Conservation (phyloP, 176 grass and related monocot species). For the Aechmea fasciata region DNA sequence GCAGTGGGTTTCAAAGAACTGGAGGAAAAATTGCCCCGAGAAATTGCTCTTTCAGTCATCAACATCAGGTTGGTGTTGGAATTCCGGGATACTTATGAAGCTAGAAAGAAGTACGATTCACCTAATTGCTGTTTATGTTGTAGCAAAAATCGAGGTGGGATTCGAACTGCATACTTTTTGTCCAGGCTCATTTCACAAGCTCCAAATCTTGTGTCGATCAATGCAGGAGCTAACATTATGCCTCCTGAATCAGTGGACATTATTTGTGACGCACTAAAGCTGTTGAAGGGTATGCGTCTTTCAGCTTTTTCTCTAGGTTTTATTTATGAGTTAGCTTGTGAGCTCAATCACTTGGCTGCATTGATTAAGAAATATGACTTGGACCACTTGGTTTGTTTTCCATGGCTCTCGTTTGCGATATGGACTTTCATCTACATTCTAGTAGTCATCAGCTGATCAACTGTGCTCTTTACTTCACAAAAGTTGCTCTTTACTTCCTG, state of each 20-base stretch:
- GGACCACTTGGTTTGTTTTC: too few relatives aligned
- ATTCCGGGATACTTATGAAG: slow-evolving; percentile 3
- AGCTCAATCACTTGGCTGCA: background rate
- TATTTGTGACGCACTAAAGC: slow-evolving; percentile 29
- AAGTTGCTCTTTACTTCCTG: background rate
- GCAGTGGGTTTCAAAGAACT: slow-evolving; percentile 46
- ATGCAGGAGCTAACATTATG: slow-evolving; percentile 42
- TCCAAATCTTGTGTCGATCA: slow-evolving; percentile 29
- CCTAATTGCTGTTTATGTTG: slow-evolving; percentile 7
- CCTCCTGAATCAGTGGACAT: slow-evolving; percentile 29
- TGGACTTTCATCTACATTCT: background rate
- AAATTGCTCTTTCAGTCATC: slow-evolving; percentile 38
- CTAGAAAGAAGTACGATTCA: background rate
- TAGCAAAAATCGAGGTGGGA: slow-evolving; percentile 47
- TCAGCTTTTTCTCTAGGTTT: background rate
- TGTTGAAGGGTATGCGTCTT: slow-evolving; percentile 24
- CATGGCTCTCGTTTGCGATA: too few relatives aligned
- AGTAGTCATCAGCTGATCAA: background rate
- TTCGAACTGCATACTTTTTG: slow-evolving; percentile 27
- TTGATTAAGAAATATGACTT: background rate
- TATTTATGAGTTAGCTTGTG: background rate
- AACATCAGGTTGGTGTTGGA: slow-evolving; percentile 44
- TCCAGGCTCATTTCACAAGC: slow-evolving; percentile 23
- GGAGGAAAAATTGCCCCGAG: slow-evolving; percentile 35
- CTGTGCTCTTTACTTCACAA: background rate